Percentiles rank a stretch among this genome's conserved stretches.
phyloP scores from a whole-genome alignment of 495 filamentous ascomycete genomes.

The Tetracladium marchalianum region DNA sequence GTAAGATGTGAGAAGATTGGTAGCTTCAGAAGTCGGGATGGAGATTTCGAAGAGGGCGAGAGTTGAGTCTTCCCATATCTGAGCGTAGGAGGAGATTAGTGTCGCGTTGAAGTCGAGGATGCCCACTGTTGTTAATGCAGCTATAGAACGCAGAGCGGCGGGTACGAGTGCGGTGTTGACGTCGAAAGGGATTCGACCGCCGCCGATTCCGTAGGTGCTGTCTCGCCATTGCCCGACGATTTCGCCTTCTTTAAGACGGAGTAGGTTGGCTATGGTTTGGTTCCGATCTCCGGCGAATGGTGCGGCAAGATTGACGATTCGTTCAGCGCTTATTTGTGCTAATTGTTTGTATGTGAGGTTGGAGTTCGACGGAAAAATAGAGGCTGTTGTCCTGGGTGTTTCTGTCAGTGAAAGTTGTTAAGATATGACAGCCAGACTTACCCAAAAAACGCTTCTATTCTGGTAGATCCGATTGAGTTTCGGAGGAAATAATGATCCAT shows the following conservation, averaged over 20 bases:
- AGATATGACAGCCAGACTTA: conserved; percentile 3
- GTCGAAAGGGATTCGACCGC: conserved; percentile 54
- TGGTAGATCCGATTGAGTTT: conserved; percentile 29
- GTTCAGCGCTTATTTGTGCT: conserved; percentile 40
- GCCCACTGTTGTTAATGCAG: conserved; percentile 35
- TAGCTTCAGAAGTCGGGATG: conserved; percentile 32
- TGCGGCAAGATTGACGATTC: conserved; percentile 45
- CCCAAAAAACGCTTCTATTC: conserved; percentile 36
- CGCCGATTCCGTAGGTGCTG: conserved; percentile 48
- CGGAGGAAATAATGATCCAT: conserved; percentile 50
- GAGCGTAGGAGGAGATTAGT: conserved; percentile 38
- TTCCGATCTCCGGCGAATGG: conserved; percentile 35
- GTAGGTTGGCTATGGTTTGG: conserved; percentile 44
- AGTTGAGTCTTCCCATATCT: conserved; percentile 54
- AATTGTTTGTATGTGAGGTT: conserved; percentile 43
- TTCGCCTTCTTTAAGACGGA: conserved; percentile 43
- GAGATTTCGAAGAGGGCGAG: conserved; percentile 47
- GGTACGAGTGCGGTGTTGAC: conserved; percentile 56
- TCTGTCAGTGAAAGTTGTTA: conserved; percentile 1
- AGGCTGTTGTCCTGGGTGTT: conserved; percentile 29
- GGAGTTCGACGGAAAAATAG: conserved; percentile 34
- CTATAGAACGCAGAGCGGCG: conserved; percentile 48
- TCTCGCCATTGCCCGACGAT: conserved; percentile 58
- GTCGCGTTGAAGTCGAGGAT: conserved; percentile 31
- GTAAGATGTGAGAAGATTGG: conserved; percentile 36